Evolutionary conservation across 176 grass and related monocot genomes (phyloP), one percentile per base, ranked within the genome.

Genomic region (Neostapfia colusana): DNA sequence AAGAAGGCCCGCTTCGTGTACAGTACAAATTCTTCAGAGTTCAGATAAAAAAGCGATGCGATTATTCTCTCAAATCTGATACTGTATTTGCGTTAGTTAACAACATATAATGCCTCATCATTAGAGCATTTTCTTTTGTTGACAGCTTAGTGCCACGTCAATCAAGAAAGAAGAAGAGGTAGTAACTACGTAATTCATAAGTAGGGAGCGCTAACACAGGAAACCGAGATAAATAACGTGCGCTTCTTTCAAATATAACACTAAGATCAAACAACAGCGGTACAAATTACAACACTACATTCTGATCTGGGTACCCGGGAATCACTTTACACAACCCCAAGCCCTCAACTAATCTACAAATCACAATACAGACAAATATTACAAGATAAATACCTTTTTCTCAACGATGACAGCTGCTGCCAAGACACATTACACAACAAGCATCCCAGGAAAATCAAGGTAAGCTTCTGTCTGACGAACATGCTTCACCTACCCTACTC

Each of bases 231-330:
- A 58, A 31, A 31, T 31, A 31, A 3, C 2, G 31, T 2, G 31
- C 31, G 23, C 55, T 58, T 24, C 9, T 38, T 4, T 44, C 60
- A 27, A 79, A 62, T 43, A 83, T 69, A 79, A 69, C 70, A 73
- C 67, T 56, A 72, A 74, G 42, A 43, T 79, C 25, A 43, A 83
- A 88, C 70, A 79, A 64, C 25, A 77, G 24, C 1, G 4, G 74
- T 87, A 67, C 74, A 79, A 54, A 40, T 74, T 61, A 84, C 75
- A 84, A 69, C 70, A 64, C 54, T 75, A 80, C 62, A 79, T 79
- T 71, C 78, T 75, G 36, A 64, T 62, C 45, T 79, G 37, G 70
- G 60, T 14, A 59, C 79, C 69, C 9, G 1, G 5, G 49, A 57
- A 70, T 28, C 27, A 80, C 44, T 88, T 80, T 84, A 88, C 65